Evolutionary conservation across 2,329 filamentous ascomycete species (phyloP).

Genomic region (Escovopsis weberi): DNA sequence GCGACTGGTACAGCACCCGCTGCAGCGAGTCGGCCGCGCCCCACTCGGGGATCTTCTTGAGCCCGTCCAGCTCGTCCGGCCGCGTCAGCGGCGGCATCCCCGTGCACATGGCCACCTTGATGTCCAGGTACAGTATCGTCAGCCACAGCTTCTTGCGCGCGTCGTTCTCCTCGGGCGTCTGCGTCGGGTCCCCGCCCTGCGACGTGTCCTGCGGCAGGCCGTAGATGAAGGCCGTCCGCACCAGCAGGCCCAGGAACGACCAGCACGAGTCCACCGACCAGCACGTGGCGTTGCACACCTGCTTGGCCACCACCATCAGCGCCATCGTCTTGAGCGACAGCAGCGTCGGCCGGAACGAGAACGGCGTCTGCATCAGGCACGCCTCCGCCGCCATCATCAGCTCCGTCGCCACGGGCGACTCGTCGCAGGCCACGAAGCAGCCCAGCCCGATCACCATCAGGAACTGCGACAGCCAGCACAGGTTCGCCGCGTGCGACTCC

Average conservation of each 20-base stretch:
- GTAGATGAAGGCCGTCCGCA: slow-evolving; percentile 20
- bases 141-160: slow-evolving; percentile 19
- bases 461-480: slow-evolving; percentile 20
- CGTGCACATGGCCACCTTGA: slow-evolving; percentile 20
- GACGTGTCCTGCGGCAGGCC: slow-evolving; percentile 18
- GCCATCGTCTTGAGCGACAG: slow-evolving; percentile 16
- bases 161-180: slow-evolving; percentile 13
- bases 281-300: slow-evolving; percentile 22
- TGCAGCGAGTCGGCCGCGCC: slow-evolving; percentile 16
- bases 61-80: slow-evolving; percentile 16
- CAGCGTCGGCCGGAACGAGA: slow-evolving; percentile 22
- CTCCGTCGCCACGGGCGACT: slow-evolving; percentile 18
- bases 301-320: slow-evolving; percentile 22
- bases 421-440: slow-evolving; percentile 17
- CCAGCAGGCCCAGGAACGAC: slow-evolving; percentile 20
- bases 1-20: slow-evolving; percentile 16
- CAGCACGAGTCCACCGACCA: slow-evolving; percentile 23
- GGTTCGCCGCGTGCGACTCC: slow-evolving; percentile 14
- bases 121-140: slow-evolving; percentile 21
- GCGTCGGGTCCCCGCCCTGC: slow-evolving; percentile 11
- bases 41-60: slow-evolving; percentile 14
- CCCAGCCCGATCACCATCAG: slow-evolving; percentile 22
- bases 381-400: slow-evolving; percentile 23
- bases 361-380: slow-evolving; percentile 23
- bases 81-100: slow-evolving; percentile 21